Percentiles rank a stretch among this genome's conserved stretches.
These are phyloP conservation scores for Coemansia umbellata DNA, from an alignment of 192 early-diverging fungal species.

Conservation along the genomic window DNA sequence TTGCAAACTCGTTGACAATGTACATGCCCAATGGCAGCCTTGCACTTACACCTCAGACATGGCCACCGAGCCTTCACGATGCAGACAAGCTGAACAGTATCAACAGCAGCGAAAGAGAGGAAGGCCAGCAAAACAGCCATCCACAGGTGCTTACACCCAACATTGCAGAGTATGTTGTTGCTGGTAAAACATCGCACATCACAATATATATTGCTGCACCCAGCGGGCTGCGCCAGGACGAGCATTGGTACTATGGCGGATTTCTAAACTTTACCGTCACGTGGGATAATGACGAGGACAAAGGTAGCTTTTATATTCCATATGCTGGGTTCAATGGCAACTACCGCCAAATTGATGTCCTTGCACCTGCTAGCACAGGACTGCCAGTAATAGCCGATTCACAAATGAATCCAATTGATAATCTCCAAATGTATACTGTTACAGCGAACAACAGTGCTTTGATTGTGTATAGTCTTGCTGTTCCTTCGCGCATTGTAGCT, in stretches of 20 bases:
- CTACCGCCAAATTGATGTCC: slow-evolving; percentile 15
- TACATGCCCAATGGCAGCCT: slow-evolving; percentile 14
- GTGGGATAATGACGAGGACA: slow-evolving; percentile 4
- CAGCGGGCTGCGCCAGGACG: slow-evolving; percentile 13
- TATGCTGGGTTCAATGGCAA: slow-evolving; percentile 47
- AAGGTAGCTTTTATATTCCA: slow-evolving; percentile 17
- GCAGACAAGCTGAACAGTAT: no score
- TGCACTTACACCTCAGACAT: slow-evolving; percentile 1
- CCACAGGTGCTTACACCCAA: neutral
- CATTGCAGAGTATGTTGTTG: slow-evolving; percentile 4
- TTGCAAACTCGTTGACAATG: slow-evolving; percentile 24
- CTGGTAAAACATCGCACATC: slow-evolving; percentile 9
- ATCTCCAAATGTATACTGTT: neutral
- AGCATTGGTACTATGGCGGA: slow-evolving; percentile 52
- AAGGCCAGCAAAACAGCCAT: neutral
- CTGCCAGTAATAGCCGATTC: slow-evolving; percentile 14
- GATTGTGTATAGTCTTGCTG: slow-evolving; percentile 11
- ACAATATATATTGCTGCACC: slow-evolving; percentile 19
- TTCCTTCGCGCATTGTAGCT: slow-evolving; percentile 16
- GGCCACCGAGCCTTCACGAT: slow-evolving; percentile 4
- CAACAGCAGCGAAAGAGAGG: neutral
- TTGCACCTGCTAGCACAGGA: neutral
- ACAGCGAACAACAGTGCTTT: neutral
- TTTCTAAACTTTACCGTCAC: slow-evolving; percentile 25
- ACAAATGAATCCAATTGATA: neutral